These are phyloP conservation scores for Lipomyces yamanashiensis DNA, from an alignment of 805 yeast species.

Conservation along the genomic window DNA sequence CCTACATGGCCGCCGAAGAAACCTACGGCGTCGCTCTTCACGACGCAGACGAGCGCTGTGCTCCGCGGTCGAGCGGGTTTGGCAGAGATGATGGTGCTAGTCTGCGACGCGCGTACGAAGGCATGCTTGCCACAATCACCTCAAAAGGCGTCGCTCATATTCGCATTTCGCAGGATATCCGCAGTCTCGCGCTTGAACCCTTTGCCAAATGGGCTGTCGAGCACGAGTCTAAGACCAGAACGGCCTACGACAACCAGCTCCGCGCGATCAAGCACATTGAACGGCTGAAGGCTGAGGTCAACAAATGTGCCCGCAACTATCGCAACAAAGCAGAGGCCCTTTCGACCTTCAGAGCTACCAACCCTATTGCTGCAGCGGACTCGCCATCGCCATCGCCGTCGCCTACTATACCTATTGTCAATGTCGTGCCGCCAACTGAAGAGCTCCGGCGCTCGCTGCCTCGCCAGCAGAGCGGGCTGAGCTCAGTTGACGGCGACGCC, in stretches of 20 bases:
- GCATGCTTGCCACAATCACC: constrained; percentile 58
- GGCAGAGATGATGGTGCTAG: constrained; percentile 68
- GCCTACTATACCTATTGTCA: background rate
- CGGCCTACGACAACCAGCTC: constrained; percentile 59
- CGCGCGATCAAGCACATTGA: constrained; percentile 53
- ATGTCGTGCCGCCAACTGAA: background rate
- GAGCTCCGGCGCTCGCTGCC: background rate
- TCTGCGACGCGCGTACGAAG: constrained; percentile 64
- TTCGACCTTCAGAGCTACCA: background rate
- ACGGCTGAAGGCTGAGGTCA: constrained; percentile 59
- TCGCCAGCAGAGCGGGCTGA: background rate
- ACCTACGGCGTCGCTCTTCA: constrained; percentile 63
- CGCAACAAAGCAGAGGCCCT: background rate
- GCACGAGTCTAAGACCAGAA: constrained; percentile 68
- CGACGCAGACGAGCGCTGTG: constrained; percentile 47
- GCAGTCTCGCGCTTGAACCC: constrained; percentile 65
- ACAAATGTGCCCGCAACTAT: constrained; percentile 4
- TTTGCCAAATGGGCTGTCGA: constrained; percentile 76
- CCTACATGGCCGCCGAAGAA: constrained; percentile 74
- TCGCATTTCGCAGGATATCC: constrained; percentile 65
- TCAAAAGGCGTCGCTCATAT: constrained; percentile 62
- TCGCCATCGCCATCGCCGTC: background rate
- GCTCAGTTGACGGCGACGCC: constrained; percentile 7
- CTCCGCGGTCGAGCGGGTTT: constrained; percentile 50
- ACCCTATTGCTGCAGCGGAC: background rate